Percentiles rank a stretch among this genome's conserved stretches.
Evolutionary conservation across 495 filamentous ascomycete genomes (phyloP).

Genomic region (Lichenothelia convexa): DNA sequence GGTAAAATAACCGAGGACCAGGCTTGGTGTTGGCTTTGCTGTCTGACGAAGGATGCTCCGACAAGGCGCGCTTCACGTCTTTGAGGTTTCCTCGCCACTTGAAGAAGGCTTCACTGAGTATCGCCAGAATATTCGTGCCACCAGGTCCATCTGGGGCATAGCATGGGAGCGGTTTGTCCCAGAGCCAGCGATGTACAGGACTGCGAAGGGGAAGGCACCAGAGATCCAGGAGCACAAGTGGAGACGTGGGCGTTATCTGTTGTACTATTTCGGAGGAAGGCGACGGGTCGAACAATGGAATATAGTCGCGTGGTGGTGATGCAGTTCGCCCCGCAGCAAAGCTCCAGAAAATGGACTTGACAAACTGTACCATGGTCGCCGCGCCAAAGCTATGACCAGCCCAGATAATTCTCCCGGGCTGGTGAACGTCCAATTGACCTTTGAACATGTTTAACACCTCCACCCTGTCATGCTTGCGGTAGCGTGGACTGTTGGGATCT

Average conservation of each 20-base stretch:
- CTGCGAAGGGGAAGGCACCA: constrained; percentile 53
- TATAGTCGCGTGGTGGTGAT: constrained; percentile 3
- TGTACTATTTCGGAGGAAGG: constrained; percentile 27
- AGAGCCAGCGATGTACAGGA: constrained; percentile 34
- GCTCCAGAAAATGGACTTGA: constrained; percentile 50
- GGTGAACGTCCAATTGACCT: constrained; percentile 38
- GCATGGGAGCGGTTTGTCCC: constrained; percentile 45
- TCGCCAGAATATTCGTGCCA: constrained; percentile 34
- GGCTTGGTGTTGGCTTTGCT: constrained; percentile 3
- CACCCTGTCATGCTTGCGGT: constrained; percentile 22
- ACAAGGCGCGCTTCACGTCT: constrained; percentile 37
- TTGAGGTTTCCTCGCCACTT: constrained; percentile 50
- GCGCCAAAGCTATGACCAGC: constrained; percentile 63
- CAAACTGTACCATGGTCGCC: constrained; percentile 47
- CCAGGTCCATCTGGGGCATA: constrained; percentile 31
- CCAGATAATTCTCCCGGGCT: constrained; percentile 52
- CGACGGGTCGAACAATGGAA: constrained; percentile 31
- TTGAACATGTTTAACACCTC: constrained; percentile 33
- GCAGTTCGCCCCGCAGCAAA: neutral
- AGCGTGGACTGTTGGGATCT: constrained; percentile 12
- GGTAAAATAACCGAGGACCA: constrained; percentile 37
- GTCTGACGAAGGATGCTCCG: constrained; percentile 8
- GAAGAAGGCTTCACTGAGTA: constrained; percentile 53
- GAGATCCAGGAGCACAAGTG: constrained; percentile 49
- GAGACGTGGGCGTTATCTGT: constrained; percentile 44